phyloP scores from a whole-genome alignment of 2,329 filamentous ascomycete genomes.

The Arthrocladium fulminans region DNA sequence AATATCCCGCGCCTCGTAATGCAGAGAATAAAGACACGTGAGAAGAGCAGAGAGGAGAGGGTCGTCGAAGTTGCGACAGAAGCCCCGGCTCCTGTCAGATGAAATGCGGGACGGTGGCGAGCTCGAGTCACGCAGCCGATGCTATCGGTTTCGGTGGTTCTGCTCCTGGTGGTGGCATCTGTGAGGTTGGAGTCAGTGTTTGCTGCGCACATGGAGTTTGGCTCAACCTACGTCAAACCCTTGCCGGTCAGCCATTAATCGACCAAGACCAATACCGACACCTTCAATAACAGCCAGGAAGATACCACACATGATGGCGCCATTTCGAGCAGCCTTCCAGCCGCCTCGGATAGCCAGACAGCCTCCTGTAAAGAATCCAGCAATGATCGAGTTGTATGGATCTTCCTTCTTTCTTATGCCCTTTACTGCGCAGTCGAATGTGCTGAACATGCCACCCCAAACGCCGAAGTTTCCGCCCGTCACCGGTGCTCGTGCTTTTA shows the following conservation, averaged over 20 bases:
- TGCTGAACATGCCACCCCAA: slow-evolving; percentile 93
- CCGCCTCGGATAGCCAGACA: slow-evolving; percentile 86
- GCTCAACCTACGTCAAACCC: slow-evolving; percentile 60
- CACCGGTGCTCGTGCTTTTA: slow-evolving; percentile 94
- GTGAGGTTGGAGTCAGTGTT: slow-evolving; percentile 10
- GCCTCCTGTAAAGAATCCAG: slow-evolving; percentile 93
- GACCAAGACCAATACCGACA: slow-evolving; percentile 89
- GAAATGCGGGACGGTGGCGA: slow-evolving; percentile 20
- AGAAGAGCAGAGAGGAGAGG: slow-evolving; percentile 20
- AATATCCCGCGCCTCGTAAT: slow-evolving; percentile 7
- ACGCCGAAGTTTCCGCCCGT: slow-evolving; percentile 96
- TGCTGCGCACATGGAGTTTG: neutral
- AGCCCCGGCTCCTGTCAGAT: slow-evolving; percentile 12
- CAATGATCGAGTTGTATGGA: slow-evolving; percentile 95
- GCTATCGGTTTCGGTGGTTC: slow-evolving; percentile 15
- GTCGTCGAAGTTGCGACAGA: slow-evolving; percentile 13
- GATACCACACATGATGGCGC: slow-evolving; percentile 90
- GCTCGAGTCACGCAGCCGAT: slow-evolving; percentile 11
- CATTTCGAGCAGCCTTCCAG: slow-evolving; percentile 83
- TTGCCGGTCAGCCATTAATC: slow-evolving; percentile 86
- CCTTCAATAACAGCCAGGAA: slow-evolving; percentile 94
- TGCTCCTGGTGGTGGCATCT: slow-evolving; percentile 23
- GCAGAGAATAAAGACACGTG: slow-evolving; percentile 7
- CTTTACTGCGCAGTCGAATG: slow-evolving; percentile 95
- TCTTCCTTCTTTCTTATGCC: slow-evolving; percentile 93